Percentiles rank a stretch among this genome's conserved stretches.
Conservation (phyloP, 2,329 filamentous ascomycete species). For the Talaromyces sp. region DNA sequence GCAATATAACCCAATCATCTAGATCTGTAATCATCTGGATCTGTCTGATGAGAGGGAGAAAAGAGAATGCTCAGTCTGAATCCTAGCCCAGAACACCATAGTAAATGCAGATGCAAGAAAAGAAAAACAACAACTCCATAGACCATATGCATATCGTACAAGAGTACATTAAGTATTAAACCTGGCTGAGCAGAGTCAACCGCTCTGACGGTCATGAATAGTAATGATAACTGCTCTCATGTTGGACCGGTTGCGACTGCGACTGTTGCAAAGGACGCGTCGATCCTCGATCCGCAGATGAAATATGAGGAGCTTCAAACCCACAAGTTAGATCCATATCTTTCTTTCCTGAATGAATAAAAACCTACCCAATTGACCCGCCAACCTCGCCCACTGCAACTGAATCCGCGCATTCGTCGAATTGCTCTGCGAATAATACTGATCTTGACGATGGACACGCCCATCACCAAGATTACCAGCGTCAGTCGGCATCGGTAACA, state of each 20-base stretch:
- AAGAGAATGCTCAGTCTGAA: too few relatives aligned
- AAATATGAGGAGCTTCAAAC: background rate
- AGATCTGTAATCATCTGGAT: too few relatives aligned
- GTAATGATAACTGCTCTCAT: background rate
- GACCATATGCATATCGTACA: too few relatives aligned
- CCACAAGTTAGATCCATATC: background rate
- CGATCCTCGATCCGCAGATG: background rate
- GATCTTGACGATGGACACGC: background rate
- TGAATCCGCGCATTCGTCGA: slow-evolving; percentile 3
- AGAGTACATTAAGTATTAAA: background rate
- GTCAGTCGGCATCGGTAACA: slow-evolving; percentile 12
- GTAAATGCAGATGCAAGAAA: too few relatives aligned
- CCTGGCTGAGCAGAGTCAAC: too few relatives aligned
- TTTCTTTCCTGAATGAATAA: background rate
- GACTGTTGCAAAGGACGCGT: background rate
- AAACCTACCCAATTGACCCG: slow-evolving; percentile 20
- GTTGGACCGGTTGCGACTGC: background rate
- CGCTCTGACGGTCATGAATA: background rate
- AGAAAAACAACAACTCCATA: too few relatives aligned
- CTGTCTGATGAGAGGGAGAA: too few relatives aligned
- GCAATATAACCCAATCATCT: too few relatives aligned
- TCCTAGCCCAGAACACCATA: too few relatives aligned
- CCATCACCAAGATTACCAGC: background rate
- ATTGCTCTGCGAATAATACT: background rate
- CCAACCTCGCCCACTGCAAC: slow-evolving; percentile 24